Evolutionary conservation across 495 filamentous ascomycete species (phyloP).

Genomic region (Aspergillus saccharolyticus): DNA sequence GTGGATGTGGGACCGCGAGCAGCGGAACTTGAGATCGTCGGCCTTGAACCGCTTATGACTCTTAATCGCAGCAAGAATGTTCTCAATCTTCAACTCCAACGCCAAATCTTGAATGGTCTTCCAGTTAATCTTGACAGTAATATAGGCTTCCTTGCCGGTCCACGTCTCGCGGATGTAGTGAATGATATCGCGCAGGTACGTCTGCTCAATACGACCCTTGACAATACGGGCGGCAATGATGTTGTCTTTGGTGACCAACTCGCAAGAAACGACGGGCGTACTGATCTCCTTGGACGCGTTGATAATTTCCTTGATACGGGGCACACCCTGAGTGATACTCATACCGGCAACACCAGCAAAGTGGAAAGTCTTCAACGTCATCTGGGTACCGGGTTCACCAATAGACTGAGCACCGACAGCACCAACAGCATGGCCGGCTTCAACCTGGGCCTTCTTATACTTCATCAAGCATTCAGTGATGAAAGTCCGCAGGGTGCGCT

Average conservation of each 20-base stretch:
- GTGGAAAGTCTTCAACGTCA: constrained; percentile 99
- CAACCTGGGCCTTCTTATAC: constrained; percentile 81
- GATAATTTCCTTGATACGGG: constrained; percentile 99
- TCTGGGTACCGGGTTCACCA: constrained; percentile 96
- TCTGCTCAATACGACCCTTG: constrained; percentile 82
- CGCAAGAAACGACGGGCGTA: constrained; percentile 87
- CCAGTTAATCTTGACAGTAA: constrained; percentile 72
- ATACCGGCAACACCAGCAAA: constrained; percentile 99
- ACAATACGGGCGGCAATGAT: constrained; percentile 77
- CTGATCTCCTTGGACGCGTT: constrained; percentile 90
- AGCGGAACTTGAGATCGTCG: constrained; percentile 47
- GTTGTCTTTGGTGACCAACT: constrained; percentile 62
- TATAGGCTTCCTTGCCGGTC: constrained; percentile 63
- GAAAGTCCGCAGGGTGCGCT: constrained; percentile 65
- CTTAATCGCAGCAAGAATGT: constrained; percentile 69
- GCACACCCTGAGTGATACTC: constrained; percentile 98
- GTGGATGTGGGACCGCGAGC: constrained; percentile 50
- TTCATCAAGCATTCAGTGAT: constrained; percentile 79
- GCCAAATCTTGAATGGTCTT: constrained; percentile 71
- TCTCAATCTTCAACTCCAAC: constrained; percentile 62
- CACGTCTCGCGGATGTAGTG: constrained; percentile 76
- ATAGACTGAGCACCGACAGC: constrained; percentile 97
- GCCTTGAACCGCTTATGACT: constrained; percentile 73
- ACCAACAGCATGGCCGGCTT: constrained; percentile 95
- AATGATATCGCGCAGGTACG: constrained; percentile 53